Base-by-base conservation (phyloP, 2,329 filamentous ascomycete species). In the Aspergillus versicolor region DNA sequence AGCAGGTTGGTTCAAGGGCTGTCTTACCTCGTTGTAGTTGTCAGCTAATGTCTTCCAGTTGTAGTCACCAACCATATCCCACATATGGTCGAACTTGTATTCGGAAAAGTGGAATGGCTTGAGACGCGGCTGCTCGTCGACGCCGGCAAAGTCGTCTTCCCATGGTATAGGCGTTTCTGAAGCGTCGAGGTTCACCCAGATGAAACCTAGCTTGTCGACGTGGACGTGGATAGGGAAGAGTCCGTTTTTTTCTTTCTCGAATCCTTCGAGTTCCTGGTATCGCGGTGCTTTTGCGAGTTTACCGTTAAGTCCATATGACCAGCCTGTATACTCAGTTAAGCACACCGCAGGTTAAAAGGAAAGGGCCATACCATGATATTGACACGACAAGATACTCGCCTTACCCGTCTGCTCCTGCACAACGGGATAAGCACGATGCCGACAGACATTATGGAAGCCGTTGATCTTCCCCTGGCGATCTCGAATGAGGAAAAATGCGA, bases 21-120 rank as follows among this genome's bases (percentile, higher is more conserved):
- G 24, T 30, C 27, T 30, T 3, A 48, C 46, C 30, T 70, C 84
- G 68, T 87, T 87, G 75, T 85, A 87, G 73, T 87, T 86, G 67
- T 87, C 84, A 15, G 80, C 79, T 27, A 84, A 68, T n/a, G 81
- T 80, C 73, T 85, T 85, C 83, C 83, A 86, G 73, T 85, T 85
- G 67, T 80, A 83, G 30, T 79, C 76, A 0, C 79, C 79, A 49
- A 82, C 78, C 78, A 84, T 81, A 61, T 83, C 78, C 81, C 82
- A 85, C 37, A 71, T 70, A 65, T 85, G 82, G 61, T 85, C 82
- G 61, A 84, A 86, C 19, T 71, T 65, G 66, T 84, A 87, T 51
- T 84, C 73, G 0, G 79, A 75, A 60, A 80, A 82, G 64, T 81
- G 72, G 68, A 80, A 81, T 45, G 74, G 63, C 11, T 73, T 65